These are phyloP conservation scores for Candida arabinofermentans DNA, from an alignment of 805 yeast species.

Conservation along the genomic window DNA sequence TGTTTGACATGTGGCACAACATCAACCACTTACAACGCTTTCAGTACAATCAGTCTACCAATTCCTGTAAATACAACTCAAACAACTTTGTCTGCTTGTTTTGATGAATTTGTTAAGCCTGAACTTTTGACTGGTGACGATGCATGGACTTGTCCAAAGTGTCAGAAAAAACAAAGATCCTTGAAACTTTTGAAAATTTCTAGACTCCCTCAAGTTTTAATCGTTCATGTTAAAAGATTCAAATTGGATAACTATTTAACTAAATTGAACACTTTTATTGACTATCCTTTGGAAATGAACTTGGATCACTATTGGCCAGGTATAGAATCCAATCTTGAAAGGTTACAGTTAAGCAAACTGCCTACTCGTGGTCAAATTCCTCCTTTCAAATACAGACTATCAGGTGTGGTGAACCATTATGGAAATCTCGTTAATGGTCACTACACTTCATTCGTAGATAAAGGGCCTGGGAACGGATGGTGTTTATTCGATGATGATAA, in stretches of 20 bases:
- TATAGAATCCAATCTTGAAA: constrained; percentile 38
- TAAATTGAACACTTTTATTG: constrained; percentile 62
- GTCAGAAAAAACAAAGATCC: constrained; percentile 60
- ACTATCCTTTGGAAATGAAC: constrained; percentile 54
- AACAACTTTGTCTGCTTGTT: constrained; percentile 54
- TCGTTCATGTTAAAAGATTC: constrained; percentile 85
- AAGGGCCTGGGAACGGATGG: constrained; percentile 60
- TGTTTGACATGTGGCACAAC: constrained; percentile 72
- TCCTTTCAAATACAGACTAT: constrained; percentile 73
- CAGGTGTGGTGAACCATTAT: constrained; percentile 79
- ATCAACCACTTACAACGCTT: constrained; percentile 83
- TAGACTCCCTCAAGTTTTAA: constrained; percentile 70
- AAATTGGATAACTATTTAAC: constrained; percentile 47
- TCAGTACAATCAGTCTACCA: constrained; percentile 75
- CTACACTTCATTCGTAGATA: constrained; percentile 76
- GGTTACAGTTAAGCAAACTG: constrained; percentile 43
- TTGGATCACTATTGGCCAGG: constrained; percentile 74
- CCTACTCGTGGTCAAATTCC: constrained; percentile 70
- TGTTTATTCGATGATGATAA: constrained; percentile 77
- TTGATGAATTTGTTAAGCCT: constrained; percentile 69
- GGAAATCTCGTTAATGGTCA: constrained; percentile 87
- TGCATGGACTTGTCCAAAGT: constrained; percentile 79
- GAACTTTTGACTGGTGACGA: constrained; percentile 76
- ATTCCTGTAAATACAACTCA: constrained; percentile 47
- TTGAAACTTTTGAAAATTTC: constrained; percentile 70